Conservation (phyloP, 495 filamentous ascomycete species). For the Letharia columbiana region DNA sequence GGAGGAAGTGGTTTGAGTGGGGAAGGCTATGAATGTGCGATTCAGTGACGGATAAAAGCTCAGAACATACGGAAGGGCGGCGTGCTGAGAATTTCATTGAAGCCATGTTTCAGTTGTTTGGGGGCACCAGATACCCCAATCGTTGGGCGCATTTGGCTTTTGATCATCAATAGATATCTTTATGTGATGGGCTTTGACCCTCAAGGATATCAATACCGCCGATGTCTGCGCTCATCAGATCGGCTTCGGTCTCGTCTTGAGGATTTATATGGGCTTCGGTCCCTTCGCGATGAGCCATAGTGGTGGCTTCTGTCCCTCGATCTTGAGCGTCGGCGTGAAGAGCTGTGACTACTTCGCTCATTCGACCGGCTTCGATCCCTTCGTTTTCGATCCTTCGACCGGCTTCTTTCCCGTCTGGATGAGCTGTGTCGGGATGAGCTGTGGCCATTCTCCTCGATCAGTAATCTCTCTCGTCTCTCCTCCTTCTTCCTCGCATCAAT, state of each 20-base stretch:
- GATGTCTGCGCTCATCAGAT: slow-evolving; percentile 12
- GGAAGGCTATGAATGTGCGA: slow-evolving; percentile 31
- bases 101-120: background rate
- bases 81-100: background rate
- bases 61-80: background rate
- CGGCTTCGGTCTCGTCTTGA: slow-evolving; percentile 22
- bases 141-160: background rate
- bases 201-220: slow-evolving; percentile 4
- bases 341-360: slow-evolving; percentile 21
- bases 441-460: slow-evolving; percentile 33
- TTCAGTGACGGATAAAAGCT: background rate
- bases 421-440: slow-evolving; percentile 8
- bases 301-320: slow-evolving; percentile 17
- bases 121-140: slow-evolving; percentile 8
- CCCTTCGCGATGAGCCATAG: slow-evolving; percentile 24
- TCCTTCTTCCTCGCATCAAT: slow-evolving; percentile 36
- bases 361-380: slow-evolving; percentile 30
- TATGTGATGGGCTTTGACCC: background rate
- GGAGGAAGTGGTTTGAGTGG: slow-evolving; percentile 41
- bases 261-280: slow-evolving; percentile 24
- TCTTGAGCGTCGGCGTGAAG: background rate
- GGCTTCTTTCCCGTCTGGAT: slow-evolving; percentile 29
- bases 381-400: slow-evolving; percentile 25
- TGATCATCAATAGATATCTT: background rate
- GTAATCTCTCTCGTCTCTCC: slow-evolving; percentile 30